Evolutionary conservation across 306 rosid genomes (phyloP), one percentile per base, ranked within the genome.

Genomic region (Crotalaria pallida): DNA sequence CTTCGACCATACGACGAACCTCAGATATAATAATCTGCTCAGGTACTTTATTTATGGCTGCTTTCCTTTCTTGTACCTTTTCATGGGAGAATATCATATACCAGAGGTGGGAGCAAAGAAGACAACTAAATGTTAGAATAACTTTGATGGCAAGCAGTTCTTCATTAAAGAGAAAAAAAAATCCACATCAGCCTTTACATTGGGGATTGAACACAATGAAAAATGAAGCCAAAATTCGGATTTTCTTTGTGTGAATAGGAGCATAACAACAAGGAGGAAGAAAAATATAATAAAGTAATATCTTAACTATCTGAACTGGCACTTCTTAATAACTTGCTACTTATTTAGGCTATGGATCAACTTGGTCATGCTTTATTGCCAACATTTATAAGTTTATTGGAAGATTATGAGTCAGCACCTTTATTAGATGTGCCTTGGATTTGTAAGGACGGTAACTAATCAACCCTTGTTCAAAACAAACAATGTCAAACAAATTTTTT

Each of bases 1-100:
- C 97, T 68, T 84, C 95, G 33, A 94, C 96, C 98, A 94, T 94
- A 10, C 89, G 88, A 22, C 96, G 97, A 78, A 94, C 92, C 71
- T 88, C 96, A 9, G 87, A 67, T 65, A 94, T 50, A 76, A 94
- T 87, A 78, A 84, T 76, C 83, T 90, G 86, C 86, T 94, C 96
- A 12, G 97, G 98, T 29, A 88, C 68, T 86, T 82, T 87, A 75
- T 85, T 87, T 61, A 90, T 21, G 47, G 92, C 83, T 43, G 86
- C 89, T 77, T 80, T 90, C 88, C 80, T 89, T 77, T 77, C 96
- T 78, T 83, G 87, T 63, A 80, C 84, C 98, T 94, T 79, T 67
- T 29, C 29, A 76, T 48, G 41, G 56, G 22, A 18, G 49, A 77
- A 77, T 5, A 67, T 23, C 65, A 82, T 50, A 62, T 55, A 24